Evolutionary conservation across 208 protist species (phyloP).

Genomic region (Kentomonas sorsogonicus): DNA sequence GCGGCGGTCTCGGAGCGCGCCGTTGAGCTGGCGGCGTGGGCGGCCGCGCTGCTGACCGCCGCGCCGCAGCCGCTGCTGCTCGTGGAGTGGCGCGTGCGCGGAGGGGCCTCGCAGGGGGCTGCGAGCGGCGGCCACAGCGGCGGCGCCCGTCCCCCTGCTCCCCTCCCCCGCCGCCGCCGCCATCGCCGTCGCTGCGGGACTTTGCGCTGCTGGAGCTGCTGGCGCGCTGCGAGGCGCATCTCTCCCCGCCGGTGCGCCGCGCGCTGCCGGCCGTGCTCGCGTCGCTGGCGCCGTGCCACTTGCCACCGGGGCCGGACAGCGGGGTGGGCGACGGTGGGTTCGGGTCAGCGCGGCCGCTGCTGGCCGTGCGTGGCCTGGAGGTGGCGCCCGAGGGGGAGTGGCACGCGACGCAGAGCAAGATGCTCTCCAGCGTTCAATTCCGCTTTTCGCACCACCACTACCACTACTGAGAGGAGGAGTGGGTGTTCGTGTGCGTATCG

Average conservation of each 20-base stretch:
- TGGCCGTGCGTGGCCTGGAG: conserved; percentile 39
- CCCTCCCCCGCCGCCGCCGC: not conserved
- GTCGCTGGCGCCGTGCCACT: not conserved
- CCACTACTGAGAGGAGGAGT: too few species aligned
- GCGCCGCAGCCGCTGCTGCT: conserved; percentile 25
- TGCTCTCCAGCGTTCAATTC: too few species aligned
- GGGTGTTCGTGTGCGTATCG: too few species aligned
- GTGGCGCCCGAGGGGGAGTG: conserved; percentile 38
- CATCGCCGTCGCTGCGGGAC: conserved; percentile 8
- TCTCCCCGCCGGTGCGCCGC: conserved; percentile 17
- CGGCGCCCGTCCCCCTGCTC: not conserved
- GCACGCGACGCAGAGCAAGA: too few species aligned
- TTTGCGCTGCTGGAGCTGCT: conserved; percentile 16
- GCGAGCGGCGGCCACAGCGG: not conserved
- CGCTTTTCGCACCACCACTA: too few species aligned
- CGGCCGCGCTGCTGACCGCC: not conserved
- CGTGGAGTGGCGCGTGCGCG: conserved; percentile 46
- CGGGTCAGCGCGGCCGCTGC: conserved; percentile 34
- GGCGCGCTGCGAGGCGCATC: conserved; percentile 11
- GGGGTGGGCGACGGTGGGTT: not conserved
- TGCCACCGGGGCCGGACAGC: not conserved
- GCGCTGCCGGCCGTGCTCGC: conserved; percentile 26
- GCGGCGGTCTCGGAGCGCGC: not conserved
- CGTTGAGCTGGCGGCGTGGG: not conserved
- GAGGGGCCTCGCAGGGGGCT: not conserved